Evolutionary conservation across 345 rosid species (phyloP), one percentile per base, ranked within the genome.

Genomic region (Murraya koenigii): DNA sequence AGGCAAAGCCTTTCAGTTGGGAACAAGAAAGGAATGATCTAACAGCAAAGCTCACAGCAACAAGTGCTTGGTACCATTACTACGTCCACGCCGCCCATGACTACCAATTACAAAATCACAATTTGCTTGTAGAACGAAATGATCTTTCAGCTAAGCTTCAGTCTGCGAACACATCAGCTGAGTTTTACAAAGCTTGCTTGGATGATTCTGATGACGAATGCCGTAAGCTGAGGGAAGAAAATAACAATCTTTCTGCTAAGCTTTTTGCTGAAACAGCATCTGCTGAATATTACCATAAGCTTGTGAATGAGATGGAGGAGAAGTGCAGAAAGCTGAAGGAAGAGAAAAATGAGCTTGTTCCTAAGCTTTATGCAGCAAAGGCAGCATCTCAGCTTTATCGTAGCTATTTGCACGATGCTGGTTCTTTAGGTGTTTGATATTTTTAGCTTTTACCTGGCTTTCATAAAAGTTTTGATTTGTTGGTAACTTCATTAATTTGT

Each of bases 11-110:
- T 2, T 47, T 65, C 14, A 30, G 35, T 1, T 55, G 35, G 66
- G 79, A 55, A 35, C 26, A 25, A 20, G 73, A 76, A 47, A 58
- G 15, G 60, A 77, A 68, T 3, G 72, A 25, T 6, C 72, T 68
- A 10, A 25, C 7, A 28, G 35, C 56, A 11, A 41, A 68, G 22
- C 56, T 68, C 0, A 13, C 72, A 6, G 56, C 72, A 15, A 38
- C n/a, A 15, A 25, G 5, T 13, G 30, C 55, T 14, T 68, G 55
- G 72, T 25, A 44, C 54, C 22, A 41, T 19, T 19, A 65, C 25
- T 44, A 68, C n/a, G 56, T 68, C 26, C 72, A 35, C 8, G 55
- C 32, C 0, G 39, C 32, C 7, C 13, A 44, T 13, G 72, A 68
- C 17, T 68, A 44, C 28, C 58, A 65, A 39, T 19, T 68, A 19